Conservation (phyloP, 169 alveolate genomes). For the Prorocentrum cordatum region DNA sequence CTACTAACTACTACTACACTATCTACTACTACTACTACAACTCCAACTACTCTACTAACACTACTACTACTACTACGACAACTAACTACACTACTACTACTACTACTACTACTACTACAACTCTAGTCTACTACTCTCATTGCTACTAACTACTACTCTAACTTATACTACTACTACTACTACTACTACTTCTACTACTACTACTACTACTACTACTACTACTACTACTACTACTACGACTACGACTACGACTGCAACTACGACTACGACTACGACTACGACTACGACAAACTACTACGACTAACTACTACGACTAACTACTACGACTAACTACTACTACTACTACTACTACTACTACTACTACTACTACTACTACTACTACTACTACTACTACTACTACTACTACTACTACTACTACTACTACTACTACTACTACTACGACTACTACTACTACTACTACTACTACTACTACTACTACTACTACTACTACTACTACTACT, state of each 20-base stretch:
- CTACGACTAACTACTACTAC: not conserved
- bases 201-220: not conserved
- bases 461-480: not conserved
- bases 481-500: not conserved
- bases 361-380: not conserved
- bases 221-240: not conserved
- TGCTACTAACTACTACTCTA: not conserved
- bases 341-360: not conserved
- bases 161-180: not conserved
- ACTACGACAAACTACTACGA: not conserved
- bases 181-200: slow-evolving; percentile 14
- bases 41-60: too few species aligned
- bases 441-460: not conserved
- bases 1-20: too few species aligned
- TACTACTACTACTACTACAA: too few species aligned
- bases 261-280: not conserved
- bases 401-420: not conserved
- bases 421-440: not conserved
- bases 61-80: too few species aligned
- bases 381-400: not conserved
- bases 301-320: not conserved
- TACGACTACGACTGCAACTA: not conserved
- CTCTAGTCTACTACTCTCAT: not conserved
- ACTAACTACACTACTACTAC: too few species aligned
- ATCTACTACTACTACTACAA: too few species aligned